Evolutionary conservation across 345 rosid genomes (phyloP).

Genomic region (Capsella bursapastoris): DNA sequence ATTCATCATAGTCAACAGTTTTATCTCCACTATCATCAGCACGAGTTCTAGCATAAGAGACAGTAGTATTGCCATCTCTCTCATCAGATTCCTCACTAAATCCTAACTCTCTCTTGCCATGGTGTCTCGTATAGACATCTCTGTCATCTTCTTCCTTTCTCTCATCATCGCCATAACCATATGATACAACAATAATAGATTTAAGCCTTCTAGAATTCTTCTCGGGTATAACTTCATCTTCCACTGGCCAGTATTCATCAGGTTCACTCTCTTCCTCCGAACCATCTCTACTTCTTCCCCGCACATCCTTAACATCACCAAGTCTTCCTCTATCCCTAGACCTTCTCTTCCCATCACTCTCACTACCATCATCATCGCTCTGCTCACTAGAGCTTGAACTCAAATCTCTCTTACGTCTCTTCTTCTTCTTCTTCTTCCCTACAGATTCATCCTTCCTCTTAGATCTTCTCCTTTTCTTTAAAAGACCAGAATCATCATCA

Average conservation of each 20-base stretch:
- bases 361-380: slow-evolving; percentile 43
- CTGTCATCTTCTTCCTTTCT: slow-evolving; percentile 59
- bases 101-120: slow-evolving; percentile 47
- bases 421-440: slow-evolving; percentile 47
- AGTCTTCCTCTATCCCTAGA: slow-evolving; percentile 32
- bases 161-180: slow-evolving; percentile 45
- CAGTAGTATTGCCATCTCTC: slow-evolving; percentile 43
- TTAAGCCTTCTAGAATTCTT: slow-evolving; percentile 53
- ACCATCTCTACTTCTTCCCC: slow-evolving; percentile 43
- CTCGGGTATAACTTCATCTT: slow-evolving; percentile 45
- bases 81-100: slow-evolving; percentile 49
- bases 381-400: slow-evolving; percentile 51
- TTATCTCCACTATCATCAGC: slow-evolving; percentile 31
- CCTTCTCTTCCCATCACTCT: slow-evolving; percentile 53
- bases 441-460: slow-evolving; percentile 45
- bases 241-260: slow-evolving; percentile 43
- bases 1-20: slow-evolving; percentile 36
- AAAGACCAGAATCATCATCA: slow-evolving; percentile 18
- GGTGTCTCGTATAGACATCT: slow-evolving; percentile 56
- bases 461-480: slow-evolving; percentile 52
- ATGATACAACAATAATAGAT: slow-evolving; percentile 58
- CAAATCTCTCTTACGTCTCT: slow-evolving; percentile 51
- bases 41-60: slow-evolving; percentile 37
- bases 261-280: slow-evolving; percentile 43
- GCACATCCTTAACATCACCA: slow-evolving; percentile 37